Evolutionary conservation across 2,329 filamentous ascomycete genomes (phyloP).

Genomic region (Neospermospora avenae): DNA sequence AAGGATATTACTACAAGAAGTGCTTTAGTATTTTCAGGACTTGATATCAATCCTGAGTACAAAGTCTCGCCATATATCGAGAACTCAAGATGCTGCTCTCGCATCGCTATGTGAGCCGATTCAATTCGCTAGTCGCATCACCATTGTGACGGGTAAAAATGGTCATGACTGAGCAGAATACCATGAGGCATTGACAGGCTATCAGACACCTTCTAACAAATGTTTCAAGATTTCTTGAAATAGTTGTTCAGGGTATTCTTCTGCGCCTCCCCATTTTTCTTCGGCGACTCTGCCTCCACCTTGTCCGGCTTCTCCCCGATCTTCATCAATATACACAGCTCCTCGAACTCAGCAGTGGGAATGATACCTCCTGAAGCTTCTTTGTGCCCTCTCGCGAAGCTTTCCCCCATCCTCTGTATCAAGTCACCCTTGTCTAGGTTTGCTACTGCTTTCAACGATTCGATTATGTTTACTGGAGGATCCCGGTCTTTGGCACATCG

Average conservation of each 20-base stretch:
- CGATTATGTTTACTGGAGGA: constrained; percentile 61
- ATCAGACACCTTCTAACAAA: too few species aligned
- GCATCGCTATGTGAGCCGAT: too few species aligned
- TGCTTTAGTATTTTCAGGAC: too few species aligned
- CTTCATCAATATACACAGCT: constrained; percentile 56
- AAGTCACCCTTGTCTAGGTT: constrained; percentile 39
- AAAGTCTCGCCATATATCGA: too few species aligned
- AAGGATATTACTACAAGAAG: too few species aligned
- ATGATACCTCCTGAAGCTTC: constrained; percentile 67
- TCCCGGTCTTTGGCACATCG: constrained; percentile 51
- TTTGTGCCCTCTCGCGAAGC: constrained; percentile 64
- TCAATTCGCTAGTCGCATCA: too few species aligned
- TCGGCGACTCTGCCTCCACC: constrained; percentile 36
- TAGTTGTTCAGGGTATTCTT: constrained; percentile 55
- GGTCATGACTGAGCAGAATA: too few species aligned
- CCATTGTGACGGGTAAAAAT: too few species aligned
- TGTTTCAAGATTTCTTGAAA: constrained; percentile 42
- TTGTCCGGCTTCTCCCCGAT: constrained; percentile 50
- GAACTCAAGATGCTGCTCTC: too few species aligned
- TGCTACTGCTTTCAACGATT: constrained; percentile 51
- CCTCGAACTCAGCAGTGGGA: constrained; percentile 58
- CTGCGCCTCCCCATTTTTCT: constrained; percentile 40
- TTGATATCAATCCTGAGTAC: too few species aligned
- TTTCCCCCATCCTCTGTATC: constrained; percentile 53
- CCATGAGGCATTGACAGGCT: too few species aligned